A percentile compares a stretch with the other conserved stretches of the same genome.
Conservation (phyloP, 352 stramenopile species). For the Blastocystis sp. region DNA sequence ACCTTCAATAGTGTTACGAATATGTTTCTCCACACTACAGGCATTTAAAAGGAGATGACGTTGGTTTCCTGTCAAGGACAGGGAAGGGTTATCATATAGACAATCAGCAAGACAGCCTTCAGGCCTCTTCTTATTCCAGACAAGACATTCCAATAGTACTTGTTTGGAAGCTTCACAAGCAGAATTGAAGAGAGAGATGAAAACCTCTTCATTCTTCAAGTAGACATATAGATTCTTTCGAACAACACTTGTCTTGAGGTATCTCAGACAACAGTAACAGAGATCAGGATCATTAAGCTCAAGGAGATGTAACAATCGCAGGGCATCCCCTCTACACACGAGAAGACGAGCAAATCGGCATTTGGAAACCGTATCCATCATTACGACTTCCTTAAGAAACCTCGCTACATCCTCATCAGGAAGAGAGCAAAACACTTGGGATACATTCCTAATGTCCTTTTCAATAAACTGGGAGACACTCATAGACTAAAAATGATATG, state of each 20-base stretch:
- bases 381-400: not conserved
- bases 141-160: constrained; percentile 15
- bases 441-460: constrained; percentile 11
- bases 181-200: constrained; percentile 16
- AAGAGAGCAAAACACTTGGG: not conserved
- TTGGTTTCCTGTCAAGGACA: not conserved
- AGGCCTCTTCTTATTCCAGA: constrained; percentile 47
- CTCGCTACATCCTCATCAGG: not conserved
- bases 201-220: constrained; percentile 1
- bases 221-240: constrained; percentile 15
- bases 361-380: not conserved
- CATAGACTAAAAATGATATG: not conserved
- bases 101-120: constrained; percentile 24
- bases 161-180: not conserved
- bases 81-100: constrained; percentile 32
- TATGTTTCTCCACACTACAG: not conserved
- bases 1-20: not conserved
- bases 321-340: not conserved
- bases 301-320: not conserved
- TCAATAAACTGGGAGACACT: not conserved
- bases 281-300: not conserved
- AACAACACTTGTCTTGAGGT: constrained; percentile 7
- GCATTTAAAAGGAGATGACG: not conserved
- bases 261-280: not conserved
- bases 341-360: constrained; percentile 16